Base-by-base conservation (phyloP, 441 rosid species). In the Raphanus hybrid region DNA sequence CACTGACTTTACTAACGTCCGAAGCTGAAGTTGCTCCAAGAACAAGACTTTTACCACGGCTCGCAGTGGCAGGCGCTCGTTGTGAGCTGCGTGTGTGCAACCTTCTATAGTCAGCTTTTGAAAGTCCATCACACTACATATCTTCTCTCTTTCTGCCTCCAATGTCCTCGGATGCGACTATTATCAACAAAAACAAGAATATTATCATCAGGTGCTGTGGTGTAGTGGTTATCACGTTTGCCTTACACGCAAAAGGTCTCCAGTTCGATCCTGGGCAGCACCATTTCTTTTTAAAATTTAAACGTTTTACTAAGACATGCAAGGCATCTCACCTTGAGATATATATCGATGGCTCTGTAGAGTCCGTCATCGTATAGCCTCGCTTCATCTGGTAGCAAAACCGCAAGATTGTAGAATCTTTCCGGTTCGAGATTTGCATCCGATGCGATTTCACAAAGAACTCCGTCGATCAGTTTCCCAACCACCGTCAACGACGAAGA, bases 161-260 rank as follows among this genome's bases (percentile, higher is more conserved):
- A 81, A 6, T 57, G 85, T 35, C 87, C 85, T 82, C 2, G 91
- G 81, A 85, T 89, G 91, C n/a, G 91, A 80, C 89, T 87, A 74
- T 58, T 8, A 11, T 15, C 0, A 23, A 10, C 9, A 20, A 68
- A 23, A 26, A 15, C 58, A 52, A 14, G 34, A 29, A 4, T 0
- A 0, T 16, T 0, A 18, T 0, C 29, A 57, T 18, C 9, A 48
- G 84, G 75, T 87, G 90, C 91, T 88, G 93, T 89, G 89, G 93
- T 89, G 91, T 89, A 89, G 96, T 86, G 93, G 93, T 89, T 85
- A 91, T 91, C 93, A 87, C 91, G 93, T 89, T 81, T 84, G 92
- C 87, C 85, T 89, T 87, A 88, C 91, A 89, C 90, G 80, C 92
- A 82, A 82, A 86, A 86, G 90, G 89, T 86, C 90, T 73, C 91